A percentile compares a stretch with the other conserved stretches of the same genome.
phyloP scores from a whole-genome alignment of 352 stramenopile genomes.

The Hyaloperonospora brassicae region DNA sequence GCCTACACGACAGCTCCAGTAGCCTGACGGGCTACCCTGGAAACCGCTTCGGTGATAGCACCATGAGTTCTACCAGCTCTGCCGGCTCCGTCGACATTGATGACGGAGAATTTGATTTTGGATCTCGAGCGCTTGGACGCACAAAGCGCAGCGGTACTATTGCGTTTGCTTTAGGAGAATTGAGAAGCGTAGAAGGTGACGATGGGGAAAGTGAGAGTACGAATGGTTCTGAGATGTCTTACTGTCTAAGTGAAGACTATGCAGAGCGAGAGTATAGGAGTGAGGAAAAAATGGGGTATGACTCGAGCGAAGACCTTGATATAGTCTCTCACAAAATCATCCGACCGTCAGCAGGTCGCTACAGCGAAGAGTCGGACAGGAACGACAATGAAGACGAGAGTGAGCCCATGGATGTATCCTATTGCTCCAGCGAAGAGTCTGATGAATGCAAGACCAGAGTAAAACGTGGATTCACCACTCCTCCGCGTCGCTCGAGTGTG shows the following conservation, averaged over 20 bases:
- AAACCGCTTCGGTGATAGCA: constrained; percentile 19
- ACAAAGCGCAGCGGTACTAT: constrained; percentile 52
- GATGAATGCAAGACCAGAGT: not conserved
- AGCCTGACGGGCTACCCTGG: constrained; percentile 18
- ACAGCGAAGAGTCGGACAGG: constrained; percentile 8
- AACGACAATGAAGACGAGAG: constrained; percentile 1
- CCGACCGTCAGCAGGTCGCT: not conserved
- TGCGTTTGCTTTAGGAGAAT: constrained; percentile 29
- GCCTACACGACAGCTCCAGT: constrained; percentile 35
- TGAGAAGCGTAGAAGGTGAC: constrained; percentile 21
- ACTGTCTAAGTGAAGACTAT: constrained; percentile 22
- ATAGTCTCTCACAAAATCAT: constrained; percentile 1
- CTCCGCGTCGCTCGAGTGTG: constrained; percentile 4
- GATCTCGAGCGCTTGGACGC: constrained; percentile 23
- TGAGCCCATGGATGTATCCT: not conserved
- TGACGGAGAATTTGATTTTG: constrained; percentile 37
- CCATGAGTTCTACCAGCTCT: constrained; percentile 15
- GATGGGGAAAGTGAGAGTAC: constrained; percentile 17
- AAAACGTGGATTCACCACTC: not conserved
- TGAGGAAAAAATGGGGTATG: constrained; percentile 1
- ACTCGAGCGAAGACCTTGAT: constrained; percentile 19
- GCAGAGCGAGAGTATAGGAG: constrained; percentile 10
- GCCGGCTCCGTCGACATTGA: constrained; percentile 24
- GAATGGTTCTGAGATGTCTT: constrained; percentile 17
- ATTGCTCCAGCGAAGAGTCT: constrained; percentile 3